A percentile compares a stretch with the other conserved stretches of the same genome.
Conservation (phyloP, 169 alveolate genomes). For the Perkinsus chesapeaki region DNA sequence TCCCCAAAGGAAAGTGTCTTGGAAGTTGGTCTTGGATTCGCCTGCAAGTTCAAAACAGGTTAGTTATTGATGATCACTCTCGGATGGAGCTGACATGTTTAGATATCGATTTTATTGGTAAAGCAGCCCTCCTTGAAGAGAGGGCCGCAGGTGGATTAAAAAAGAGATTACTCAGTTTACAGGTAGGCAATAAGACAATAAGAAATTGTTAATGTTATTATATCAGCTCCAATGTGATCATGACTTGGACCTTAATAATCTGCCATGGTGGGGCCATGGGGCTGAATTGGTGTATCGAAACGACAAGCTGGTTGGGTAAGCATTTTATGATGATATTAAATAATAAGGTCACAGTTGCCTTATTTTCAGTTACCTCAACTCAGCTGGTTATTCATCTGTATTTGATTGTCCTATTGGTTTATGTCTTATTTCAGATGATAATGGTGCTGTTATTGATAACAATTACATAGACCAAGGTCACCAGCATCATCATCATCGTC, state of each 20-base stretch:
- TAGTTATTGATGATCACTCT: neutral
- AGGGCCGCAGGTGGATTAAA: neutral
- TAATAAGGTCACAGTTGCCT: too few relatives aligned
- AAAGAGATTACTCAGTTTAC: neutral
- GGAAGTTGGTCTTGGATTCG: slow-evolving; percentile 3
- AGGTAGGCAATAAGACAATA: neutral
- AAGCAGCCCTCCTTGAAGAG: neutral
- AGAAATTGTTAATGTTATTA: neutral
- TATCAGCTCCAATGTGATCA: neutral
- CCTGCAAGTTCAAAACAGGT: neutral
- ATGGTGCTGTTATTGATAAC: neutral
- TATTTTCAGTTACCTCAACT: neutral
- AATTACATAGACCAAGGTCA: neutral
- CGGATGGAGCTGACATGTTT: neutral
- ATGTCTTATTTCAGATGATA: neutral
- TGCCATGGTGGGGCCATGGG: neutral
- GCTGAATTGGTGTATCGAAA: neutral
- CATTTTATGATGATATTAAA: neutral
- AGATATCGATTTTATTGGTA: neutral
- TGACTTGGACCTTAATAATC: neutral
- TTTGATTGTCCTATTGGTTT: slow-evolving; percentile 4
- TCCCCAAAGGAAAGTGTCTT: neutral
- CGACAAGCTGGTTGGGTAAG: neutral
- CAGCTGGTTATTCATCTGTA: neutral
- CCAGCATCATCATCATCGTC: neutral